A percentile compares a stretch with the other conserved stretches of the same genome.
These are phyloP conservation scores for Otatea glauca DNA, from an alignment of 176 grass and related monocot species.

Conservation along the genomic window DNA sequence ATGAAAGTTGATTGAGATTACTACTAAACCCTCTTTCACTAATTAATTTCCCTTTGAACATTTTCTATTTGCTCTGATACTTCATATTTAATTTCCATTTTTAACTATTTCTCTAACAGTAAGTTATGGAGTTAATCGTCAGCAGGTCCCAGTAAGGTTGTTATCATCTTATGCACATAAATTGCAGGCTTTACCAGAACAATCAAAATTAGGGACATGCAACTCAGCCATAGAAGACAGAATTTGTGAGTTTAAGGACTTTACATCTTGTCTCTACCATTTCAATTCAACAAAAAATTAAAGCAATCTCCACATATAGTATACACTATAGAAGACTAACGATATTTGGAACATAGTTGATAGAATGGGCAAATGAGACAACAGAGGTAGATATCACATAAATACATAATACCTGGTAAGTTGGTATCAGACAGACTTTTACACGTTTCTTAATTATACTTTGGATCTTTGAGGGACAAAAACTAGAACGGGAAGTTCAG, in stretches of 20 bases:
- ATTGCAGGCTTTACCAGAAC: conserved; percentile 14
- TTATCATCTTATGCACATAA: background rate
- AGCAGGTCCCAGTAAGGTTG: background rate
- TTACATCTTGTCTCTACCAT: no score
- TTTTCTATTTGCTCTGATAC: background rate
- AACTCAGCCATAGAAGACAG: background rate
- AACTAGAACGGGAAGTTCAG: no score
- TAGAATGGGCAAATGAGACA: no score
- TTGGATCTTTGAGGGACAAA: conserved; percentile 19
- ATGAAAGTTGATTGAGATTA: background rate
- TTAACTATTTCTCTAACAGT: background rate
- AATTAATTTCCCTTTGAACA: background rate
- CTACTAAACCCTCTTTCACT: background rate
- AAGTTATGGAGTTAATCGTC: background rate
- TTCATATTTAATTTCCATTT: background rate
- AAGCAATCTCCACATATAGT: no score
- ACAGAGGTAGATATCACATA: no score
- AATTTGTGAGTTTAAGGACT: no score
- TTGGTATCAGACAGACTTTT: background rate
- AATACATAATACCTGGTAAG: background rate
- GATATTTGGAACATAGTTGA: no score
- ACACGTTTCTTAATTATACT: background rate
- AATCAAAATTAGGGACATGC: background rate
- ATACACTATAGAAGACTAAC: no score
- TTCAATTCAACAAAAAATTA: no score